A percentile compares a stretch with the other conserved stretches of the same genome.
Conservation (phyloP, 148 eudicot species). For the Vaccinium darrowii region DNA sequence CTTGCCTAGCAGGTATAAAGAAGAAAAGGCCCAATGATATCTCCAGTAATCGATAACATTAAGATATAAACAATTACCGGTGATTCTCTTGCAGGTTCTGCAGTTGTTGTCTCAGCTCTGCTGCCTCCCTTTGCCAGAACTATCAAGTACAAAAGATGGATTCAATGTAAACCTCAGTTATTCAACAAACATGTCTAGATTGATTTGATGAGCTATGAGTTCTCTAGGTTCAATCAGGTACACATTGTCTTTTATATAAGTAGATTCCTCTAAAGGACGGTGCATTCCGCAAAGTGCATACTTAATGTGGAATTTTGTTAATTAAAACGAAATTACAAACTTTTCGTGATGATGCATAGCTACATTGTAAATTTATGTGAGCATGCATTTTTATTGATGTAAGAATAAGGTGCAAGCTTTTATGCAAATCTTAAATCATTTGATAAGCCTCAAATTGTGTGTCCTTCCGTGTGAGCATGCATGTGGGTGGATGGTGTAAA, state of each 20-base stretch:
- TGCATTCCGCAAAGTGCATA: neutral
- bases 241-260: neutral
- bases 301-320: neutral
- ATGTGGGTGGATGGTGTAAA: neutral
- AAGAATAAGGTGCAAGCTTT: neutral
- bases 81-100: slow-evolving; percentile 68
- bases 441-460: neutral
- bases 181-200: neutral
- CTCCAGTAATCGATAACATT: neutral
- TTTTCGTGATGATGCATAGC: neutral
- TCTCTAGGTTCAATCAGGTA: neutral
- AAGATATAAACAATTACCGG: slow-evolving; percentile 40
- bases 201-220: neutral
- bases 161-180: slow-evolving; percentile 7
- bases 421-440: neutral
- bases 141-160: slow-evolving; percentile 32
- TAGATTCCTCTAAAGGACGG: neutral
- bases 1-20: neutral
- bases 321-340: neutral
- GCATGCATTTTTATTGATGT: neutral
- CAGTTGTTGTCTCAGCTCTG: slow-evolving; percentile 58
- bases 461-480: neutral
- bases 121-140: slow-evolving; percentile 89
- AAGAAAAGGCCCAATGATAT: neutral
- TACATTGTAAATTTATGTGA: neutral